phyloP scores from a whole-genome alignment of 2,329 filamentous ascomycete genomes.

The Fusarium protoensiforme region DNA sequence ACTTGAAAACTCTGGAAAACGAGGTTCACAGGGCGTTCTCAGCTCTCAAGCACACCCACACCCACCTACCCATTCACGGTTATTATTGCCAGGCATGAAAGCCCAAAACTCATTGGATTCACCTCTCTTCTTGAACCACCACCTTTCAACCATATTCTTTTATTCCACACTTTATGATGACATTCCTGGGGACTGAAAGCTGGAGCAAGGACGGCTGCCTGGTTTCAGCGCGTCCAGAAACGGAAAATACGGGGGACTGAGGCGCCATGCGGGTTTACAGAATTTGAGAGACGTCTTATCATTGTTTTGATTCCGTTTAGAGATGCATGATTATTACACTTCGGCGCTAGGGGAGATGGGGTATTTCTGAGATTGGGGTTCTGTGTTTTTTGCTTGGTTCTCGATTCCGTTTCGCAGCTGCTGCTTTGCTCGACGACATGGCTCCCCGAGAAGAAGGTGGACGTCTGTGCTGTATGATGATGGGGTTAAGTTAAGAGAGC shows the following conservation, averaged over 20 bases:
- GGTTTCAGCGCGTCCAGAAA: conserved; percentile 33
- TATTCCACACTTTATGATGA: conserved; percentile 39
- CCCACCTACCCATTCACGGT: conserved; percentile 1
- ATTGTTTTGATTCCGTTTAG: conserved; percentile 35
- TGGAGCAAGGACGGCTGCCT: conserved; percentile 33
- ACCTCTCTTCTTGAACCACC: conserved; percentile 42
- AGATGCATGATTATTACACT: conserved; percentile 32
- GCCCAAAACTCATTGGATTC: conserved; percentile 37
- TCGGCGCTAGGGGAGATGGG: conserved; percentile 34
- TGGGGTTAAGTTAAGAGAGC: conserved; percentile 15
- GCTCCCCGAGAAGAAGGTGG: conserved; percentile 17
- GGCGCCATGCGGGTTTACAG: conserved; percentile 29
- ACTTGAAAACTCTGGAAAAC: not conserved
- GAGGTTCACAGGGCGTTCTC: not conserved
- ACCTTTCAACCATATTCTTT: conserved; percentile 45
- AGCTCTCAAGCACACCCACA: not conserved
- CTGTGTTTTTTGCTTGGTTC: conserved; percentile 5
- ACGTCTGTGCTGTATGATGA: conserved; percentile 35
- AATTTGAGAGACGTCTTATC: conserved; percentile 14
- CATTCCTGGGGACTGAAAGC: conserved; percentile 24
- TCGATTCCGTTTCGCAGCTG: conserved; percentile 5
- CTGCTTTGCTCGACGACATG: conserved; percentile 14
- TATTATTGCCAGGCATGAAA: conserved; percentile 5
- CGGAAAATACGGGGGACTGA: conserved; percentile 18
- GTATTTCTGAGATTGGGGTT: conserved; percentile 17